Evolutionary conservation across 1,139 yeast genomes (phyloP).

Genomic region (Pichia sp.): DNA sequence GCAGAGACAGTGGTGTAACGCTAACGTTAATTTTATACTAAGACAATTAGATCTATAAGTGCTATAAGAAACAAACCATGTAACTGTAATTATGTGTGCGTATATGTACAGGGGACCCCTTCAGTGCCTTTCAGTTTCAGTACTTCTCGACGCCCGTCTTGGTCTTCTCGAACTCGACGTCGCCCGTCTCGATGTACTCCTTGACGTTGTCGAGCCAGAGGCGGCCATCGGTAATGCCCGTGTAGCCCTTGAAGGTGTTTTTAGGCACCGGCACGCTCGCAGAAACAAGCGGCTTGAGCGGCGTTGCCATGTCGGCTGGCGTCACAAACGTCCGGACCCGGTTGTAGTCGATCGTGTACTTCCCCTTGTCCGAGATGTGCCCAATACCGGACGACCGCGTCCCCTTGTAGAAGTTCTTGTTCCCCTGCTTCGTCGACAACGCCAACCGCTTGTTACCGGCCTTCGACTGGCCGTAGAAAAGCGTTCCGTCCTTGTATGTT

Average conservation of each 20-base stretch:
- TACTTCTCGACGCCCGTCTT: slow-evolving; percentile 44
- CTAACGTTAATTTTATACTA: neutral
- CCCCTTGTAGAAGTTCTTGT: slow-evolving; percentile 91
- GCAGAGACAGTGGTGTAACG: neutral
- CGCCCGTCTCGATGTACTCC: slow-evolving; percentile 74
- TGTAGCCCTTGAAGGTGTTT: slow-evolving; percentile 66
- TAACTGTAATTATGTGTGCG: too few species aligned
- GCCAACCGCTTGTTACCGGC: slow-evolving; percentile 82
- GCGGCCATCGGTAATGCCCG: slow-evolving; percentile 65
- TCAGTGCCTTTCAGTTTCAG: slow-evolving; percentile 5
- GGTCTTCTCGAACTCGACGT: slow-evolving; percentile 33
- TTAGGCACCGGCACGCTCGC: slow-evolving; percentile 65
- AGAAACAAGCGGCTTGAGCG: slow-evolving; percentile 71
- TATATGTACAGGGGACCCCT: neutral
- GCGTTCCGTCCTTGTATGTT: slow-evolving; percentile 73
- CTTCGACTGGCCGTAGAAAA: slow-evolving; percentile 75
- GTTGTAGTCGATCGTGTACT: slow-evolving; percentile 72
- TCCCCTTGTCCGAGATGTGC: slow-evolving; percentile 65
- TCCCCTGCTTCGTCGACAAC: slow-evolving; percentile 88
- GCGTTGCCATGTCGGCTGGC: slow-evolving; percentile 50
- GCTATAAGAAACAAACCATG: neutral
- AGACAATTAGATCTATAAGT: neutral
- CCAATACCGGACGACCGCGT: slow-evolving; percentile 95
- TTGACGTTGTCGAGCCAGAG: slow-evolving; percentile 68
- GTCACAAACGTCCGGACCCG: slow-evolving; percentile 89